Evolutionary conservation across 176 grass and related monocot genomes (phyloP).

Genomic region (Bothriochloa decipiens): DNA sequence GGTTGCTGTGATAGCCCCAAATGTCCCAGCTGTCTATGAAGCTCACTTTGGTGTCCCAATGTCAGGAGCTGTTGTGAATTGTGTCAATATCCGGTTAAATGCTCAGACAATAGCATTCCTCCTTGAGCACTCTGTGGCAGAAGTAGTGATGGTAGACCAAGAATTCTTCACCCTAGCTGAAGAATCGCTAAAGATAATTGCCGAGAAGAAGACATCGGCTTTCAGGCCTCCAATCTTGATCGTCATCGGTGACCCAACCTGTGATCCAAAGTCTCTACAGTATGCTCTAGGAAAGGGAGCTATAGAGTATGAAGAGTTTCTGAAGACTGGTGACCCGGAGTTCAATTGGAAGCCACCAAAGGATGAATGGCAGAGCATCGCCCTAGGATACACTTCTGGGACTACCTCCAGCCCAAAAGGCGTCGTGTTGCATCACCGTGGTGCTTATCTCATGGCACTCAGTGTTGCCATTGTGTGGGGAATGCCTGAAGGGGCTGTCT

Average conservation of each 20-base stretch:
- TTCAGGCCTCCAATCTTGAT: slow-evolving; percentile 68
- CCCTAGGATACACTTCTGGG: slow-evolving; percentile 86
- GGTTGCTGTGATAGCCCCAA: slow-evolving; percentile 93
- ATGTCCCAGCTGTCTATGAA: slow-evolving; percentile 84
- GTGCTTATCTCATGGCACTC: slow-evolving; percentile 88
- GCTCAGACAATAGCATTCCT: slow-evolving; percentile 76
- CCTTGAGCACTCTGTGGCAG: slow-evolving; percentile 70
- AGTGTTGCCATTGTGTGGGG: slow-evolving; percentile 72
- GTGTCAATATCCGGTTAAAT: slow-evolving; percentile 77
- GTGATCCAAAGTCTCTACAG: slow-evolving; percentile 52
- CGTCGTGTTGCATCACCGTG: slow-evolving; percentile 82
- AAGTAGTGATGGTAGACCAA: slow-evolving; percentile 89
- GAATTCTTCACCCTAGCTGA: slow-evolving; percentile 83
- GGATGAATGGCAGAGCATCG: slow-evolving; percentile 97
- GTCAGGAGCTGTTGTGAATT: slow-evolving; percentile 84
- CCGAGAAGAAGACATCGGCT: slow-evolving; percentile 58
- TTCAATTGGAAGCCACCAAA: slow-evolving; percentile 77
- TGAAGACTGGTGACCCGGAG: slow-evolving; percentile 67
- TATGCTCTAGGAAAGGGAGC: slow-evolving; percentile 74
- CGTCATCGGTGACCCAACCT: slow-evolving; percentile 64
- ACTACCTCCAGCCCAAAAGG: slow-evolving; percentile 95
- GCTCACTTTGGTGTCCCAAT: slow-evolving; percentile 92
- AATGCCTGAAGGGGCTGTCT: slow-evolving; percentile 74
- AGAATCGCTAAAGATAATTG: slow-evolving; percentile 69
- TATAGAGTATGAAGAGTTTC: slow-evolving; percentile 82